These are phyloP conservation scores for Ustilago trichophora DNA, from an alignment of 1,284 basidiomycete genomes.

Conservation along the genomic window DNA sequence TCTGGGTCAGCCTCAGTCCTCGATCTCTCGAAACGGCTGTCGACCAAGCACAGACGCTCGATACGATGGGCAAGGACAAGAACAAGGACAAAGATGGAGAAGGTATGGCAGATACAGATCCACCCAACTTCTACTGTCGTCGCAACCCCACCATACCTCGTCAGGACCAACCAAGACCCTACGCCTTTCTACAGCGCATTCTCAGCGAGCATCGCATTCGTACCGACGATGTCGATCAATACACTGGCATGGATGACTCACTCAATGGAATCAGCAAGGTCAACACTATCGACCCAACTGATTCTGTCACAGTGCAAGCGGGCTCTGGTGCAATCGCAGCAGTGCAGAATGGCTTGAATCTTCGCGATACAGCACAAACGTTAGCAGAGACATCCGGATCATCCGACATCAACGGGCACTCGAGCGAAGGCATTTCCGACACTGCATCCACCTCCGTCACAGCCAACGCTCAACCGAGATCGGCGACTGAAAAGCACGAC, in stretches of 20 bases:
- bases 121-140: constrained; percentile 45
- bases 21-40: background rate
- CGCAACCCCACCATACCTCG: constrained; percentile 42
- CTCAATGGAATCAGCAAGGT: background rate
- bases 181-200: constrained; percentile 44
- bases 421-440: too few species aligned
- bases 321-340: constrained; percentile 26
- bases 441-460: too few species aligned
- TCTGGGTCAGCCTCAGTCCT: too few species aligned
- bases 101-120: constrained; percentile 6
- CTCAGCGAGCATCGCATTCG: constrained; percentile 36
- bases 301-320: constrained; percentile 18
- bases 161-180: constrained; percentile 29
- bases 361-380: constrained; percentile 24
- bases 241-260: background rate
- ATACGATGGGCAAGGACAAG: constrained; percentile 32
- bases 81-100: constrained; percentile 5
- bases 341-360: constrained; percentile 33
- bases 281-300: background rate
- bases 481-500: background rate
- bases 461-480: too few species aligned
- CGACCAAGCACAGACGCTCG: background rate
- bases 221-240: constrained; percentile 5
- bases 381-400: constrained; percentile 14
- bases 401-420: background rate